These are phyloP conservation scores for Dispira parvispora DNA, from an alignment of 192 early-diverging fungal species.

Conservation along the genomic window DNA sequence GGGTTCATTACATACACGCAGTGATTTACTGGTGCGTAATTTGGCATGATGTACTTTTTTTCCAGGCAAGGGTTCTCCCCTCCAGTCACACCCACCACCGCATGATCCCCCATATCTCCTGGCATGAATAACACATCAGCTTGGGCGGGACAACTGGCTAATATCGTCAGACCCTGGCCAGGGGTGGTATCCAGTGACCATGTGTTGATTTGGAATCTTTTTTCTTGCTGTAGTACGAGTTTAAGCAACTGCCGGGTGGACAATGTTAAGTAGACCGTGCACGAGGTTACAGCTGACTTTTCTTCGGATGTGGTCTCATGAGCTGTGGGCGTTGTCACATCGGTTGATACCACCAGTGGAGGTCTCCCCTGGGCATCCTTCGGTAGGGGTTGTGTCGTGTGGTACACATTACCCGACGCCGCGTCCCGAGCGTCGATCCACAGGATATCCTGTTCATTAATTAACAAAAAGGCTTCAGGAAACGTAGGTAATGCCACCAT, in stretches of 20 bases:
- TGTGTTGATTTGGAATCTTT: background rate
- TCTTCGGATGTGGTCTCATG: background rate
- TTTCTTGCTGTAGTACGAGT: background rate
- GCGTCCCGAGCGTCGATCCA: conserved; percentile 6
- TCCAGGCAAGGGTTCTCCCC: background rate
- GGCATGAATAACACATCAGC: conserved; percentile 1
- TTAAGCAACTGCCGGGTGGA: background rate
- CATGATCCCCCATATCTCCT: conserved; percentile 6
- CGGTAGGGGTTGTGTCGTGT: background rate
- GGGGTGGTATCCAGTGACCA: background rate
- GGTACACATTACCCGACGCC: conserved; percentile 5
- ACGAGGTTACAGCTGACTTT: background rate
- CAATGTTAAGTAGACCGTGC: background rate
- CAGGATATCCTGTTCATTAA: background rate
- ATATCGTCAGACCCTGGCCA: background rate
- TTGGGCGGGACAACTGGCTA: background rate
- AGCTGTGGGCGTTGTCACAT: background rate
- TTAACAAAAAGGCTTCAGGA: conserved; percentile 1
- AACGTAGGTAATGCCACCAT: background rate
- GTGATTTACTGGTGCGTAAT: background rate
- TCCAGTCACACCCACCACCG: background rate
- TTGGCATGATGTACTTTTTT: background rate
- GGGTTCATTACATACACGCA: background rate
- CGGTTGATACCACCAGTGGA: background rate
- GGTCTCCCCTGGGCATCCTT: background rate